Evolutionary conservation across 129 eudicot genomes (phyloP).

Genomic region (Centella asiatica): DNA sequence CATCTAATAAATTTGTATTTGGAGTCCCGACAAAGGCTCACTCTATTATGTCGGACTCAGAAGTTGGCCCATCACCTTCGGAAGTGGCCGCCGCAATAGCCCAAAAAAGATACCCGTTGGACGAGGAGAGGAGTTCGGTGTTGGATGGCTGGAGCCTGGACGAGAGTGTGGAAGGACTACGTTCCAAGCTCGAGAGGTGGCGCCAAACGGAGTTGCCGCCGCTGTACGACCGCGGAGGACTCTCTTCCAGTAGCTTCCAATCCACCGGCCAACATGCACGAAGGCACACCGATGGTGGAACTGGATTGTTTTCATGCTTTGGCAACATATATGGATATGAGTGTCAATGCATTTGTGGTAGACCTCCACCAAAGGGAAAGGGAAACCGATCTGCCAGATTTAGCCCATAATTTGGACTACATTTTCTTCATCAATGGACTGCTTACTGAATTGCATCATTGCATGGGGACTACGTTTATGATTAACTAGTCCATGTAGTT

Average conservation of each 20-base stretch:
- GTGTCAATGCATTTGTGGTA: conserved; percentile 51
- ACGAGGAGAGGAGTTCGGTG: conserved; percentile 49
- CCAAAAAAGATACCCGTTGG: conserved; percentile 34
- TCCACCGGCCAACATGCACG: conserved; percentile 21
- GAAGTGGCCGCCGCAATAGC: conserved; percentile 61
- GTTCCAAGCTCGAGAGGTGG: conserved; percentile 67
- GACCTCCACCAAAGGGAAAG: conserved; percentile 23
- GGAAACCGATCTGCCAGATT: too few relatives aligned
- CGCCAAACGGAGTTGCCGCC: conserved; percentile 47
- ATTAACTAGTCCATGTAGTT: too few relatives aligned
- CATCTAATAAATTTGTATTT: background rate
- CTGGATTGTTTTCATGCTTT: conserved; percentile 46
- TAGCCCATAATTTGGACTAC: too few relatives aligned
- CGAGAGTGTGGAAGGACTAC: conserved; percentile 57
- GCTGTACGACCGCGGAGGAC: conserved; percentile 25
- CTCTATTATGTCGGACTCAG: conserved; percentile 50
- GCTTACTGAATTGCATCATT: too few relatives aligned
- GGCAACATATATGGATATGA: conserved; percentile 50
- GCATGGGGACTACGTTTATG: too few relatives aligned
- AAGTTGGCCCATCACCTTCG: conserved; percentile 65
- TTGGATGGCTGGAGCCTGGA: conserved; percentile 66
- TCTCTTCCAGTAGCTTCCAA: conserved; percentile 23
- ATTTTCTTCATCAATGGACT: too few relatives aligned
- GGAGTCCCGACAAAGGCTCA: conserved; percentile 19
- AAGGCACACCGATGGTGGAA: conserved; percentile 16